phyloP scores from a whole-genome alignment of 169 alveolate genomes.

The Cryptosporidium sp. region DNA sequence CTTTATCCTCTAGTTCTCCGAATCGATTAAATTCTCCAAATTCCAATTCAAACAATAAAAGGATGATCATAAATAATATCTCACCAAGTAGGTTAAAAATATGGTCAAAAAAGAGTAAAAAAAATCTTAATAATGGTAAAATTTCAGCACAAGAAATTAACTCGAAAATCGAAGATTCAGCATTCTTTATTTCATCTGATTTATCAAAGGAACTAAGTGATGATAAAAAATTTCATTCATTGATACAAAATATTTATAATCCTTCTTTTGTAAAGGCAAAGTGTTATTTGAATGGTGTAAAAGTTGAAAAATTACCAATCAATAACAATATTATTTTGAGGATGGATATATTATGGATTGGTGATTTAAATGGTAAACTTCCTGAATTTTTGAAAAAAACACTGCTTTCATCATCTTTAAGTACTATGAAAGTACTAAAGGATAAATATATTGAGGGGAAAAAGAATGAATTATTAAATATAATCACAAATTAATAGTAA shows the following conservation, averaged over 20 bases:
- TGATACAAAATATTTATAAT: conserved; percentile 3
- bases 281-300: conserved; percentile 54
- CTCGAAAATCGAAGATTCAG: conserved; percentile 12
- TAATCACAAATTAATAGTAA: not conserved
- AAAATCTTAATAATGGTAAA: not conserved
- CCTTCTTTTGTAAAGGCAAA: conserved; percentile 53
- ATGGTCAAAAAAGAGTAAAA: conserved; percentile 15
- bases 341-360: conserved; percentile 64
- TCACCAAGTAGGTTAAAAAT: conserved; percentile 38
- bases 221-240: conserved; percentile 22
- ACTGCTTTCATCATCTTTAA: conserved; percentile 33
- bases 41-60: not conserved
- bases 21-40: conserved; percentile 37
- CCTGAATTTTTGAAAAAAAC: conserved; percentile 67
- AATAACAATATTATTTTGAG: conserved; percentile 23
- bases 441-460: conserved; percentile 49
- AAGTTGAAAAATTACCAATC: conserved; percentile 19
- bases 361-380: conserved; percentile 67
- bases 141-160: not conserved
- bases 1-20: conserved; percentile 11
- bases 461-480: conserved; percentile 33
- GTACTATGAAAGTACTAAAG: conserved; percentile 54
- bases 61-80: not conserved
- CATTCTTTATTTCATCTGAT: conserved; percentile 59
- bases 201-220: conserved; percentile 15